Percentiles rank a stretch among this genome's conserved stretches.
Conservation (phyloP, 768 basidiomycete species). For the Lactarius pseudohatsudake region DNA sequence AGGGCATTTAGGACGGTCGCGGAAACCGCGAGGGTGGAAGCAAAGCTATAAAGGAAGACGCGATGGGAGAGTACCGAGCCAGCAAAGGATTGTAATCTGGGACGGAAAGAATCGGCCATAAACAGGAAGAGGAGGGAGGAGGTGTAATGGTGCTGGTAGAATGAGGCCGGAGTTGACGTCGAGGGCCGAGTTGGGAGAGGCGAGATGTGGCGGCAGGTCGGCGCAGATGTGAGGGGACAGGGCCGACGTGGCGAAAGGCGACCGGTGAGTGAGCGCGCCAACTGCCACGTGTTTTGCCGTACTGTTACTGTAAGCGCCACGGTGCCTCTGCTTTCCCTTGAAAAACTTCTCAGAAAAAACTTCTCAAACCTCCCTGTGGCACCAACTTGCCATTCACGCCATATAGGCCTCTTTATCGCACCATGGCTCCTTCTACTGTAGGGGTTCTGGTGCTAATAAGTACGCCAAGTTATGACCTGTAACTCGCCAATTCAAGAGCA, state of each 20-base stretch:
- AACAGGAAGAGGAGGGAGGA: neutral
- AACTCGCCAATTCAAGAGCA: conserved; percentile 15
- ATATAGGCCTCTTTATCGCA: neutral
- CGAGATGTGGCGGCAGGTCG: neutral
- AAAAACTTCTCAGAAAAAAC: neutral
- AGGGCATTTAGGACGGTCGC: conserved; percentile 79
- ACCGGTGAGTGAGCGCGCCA: neutral
- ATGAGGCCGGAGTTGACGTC: neutral
- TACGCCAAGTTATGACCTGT: conserved; percentile 3
- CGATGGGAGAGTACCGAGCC: conserved; percentile 59
- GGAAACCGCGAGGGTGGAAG: conserved; percentile 68
- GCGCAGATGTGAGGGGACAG: neutral
- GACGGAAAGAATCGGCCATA: conserved; percentile 48
- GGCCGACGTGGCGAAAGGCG: conserved; percentile 5
- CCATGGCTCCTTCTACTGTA: neutral
- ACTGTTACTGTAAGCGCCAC: neutral
- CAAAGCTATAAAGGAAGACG: conserved; percentile 62
- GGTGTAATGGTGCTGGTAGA: neutral
- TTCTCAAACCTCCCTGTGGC: conserved; percentile 13
- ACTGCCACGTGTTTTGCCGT: conserved; percentile 1
- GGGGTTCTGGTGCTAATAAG: neutral
- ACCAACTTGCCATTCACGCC: conserved; percentile 11
- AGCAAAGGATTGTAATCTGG: conserved; percentile 50
- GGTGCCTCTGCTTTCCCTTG: neutral
- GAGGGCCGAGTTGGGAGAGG: neutral